Evolutionary conservation across 1,139 yeast species (phyloP), one percentile per base, ranked within the genome.

Genomic region (Geotrichum europaeum): DNA sequence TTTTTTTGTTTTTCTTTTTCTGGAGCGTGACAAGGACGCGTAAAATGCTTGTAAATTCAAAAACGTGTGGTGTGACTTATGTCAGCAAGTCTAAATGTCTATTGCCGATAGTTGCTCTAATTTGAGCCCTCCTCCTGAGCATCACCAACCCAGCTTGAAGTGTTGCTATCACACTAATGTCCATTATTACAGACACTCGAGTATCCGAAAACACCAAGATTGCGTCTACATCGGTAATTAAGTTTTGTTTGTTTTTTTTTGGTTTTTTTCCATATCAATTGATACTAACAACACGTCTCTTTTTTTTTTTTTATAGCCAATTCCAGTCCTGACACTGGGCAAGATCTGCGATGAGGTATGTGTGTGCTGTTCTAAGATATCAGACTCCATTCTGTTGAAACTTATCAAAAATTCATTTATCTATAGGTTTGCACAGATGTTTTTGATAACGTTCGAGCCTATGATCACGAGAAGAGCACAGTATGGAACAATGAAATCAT

Each of bases 401-500:
- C 32, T 28, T 7, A 28, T 28, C 32, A 28, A 28, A 28, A 28
- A 2, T 28, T 28, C 2, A 7, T 45, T 15, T 10, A 12, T 30
- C 12, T 18, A 12, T 36, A 58, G 60, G 60, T 45, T 15, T 53
- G 57, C 32, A 24, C 57, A 6, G 47, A 50, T 20, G 57, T 54
- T 3, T 51, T 59, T 22, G 47, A 53, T 4, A 53, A 45, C 12
- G 47, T 20, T 12, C 15, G 18, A 5, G 45, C 56, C 40, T 66
- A 66, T 58, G 63, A 62, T 28, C 66, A 65, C 43, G 62, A 57
- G 7, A 56, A 56, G 32, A 60, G 64, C 45, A 54, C 62, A 32
- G 51, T 56, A 24, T 67, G 69, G 69, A 67, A 65, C 59, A 60
- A 56, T 56, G 60, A 60, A 22, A 59, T 66, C 18, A 64, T 67